Evolutionary conservation across 1,284 basidiomycete species (phyloP).

Genomic region (Cryptococcus sp.): DNA sequence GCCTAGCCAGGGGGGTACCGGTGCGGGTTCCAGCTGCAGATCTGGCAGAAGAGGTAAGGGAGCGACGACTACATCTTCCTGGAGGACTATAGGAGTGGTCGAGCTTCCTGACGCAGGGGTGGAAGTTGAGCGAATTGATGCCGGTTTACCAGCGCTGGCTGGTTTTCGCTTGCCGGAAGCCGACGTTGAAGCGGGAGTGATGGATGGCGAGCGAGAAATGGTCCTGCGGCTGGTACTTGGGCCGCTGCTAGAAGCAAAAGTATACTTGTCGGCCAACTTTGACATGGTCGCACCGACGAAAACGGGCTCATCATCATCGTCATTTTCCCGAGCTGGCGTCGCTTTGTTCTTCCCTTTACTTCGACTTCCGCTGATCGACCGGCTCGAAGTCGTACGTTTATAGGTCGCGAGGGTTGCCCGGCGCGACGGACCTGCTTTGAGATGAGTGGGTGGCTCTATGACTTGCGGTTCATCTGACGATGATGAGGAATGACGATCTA

Average conservation of each 20-base stretch:
- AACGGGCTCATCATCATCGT: conserved; percentile 26
- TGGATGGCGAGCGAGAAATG: background rate
- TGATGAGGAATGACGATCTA: conserved; percentile 2
- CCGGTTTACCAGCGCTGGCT: too few species aligned
- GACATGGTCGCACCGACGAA: conserved; percentile 19
- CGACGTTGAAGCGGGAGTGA: background rate
- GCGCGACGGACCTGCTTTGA: conserved; percentile 3
- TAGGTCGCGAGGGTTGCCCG: background rate
- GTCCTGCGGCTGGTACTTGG: background rate
- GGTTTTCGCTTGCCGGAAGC: too few species aligned
- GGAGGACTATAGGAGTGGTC: too few species aligned
- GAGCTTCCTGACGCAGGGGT: too few species aligned
- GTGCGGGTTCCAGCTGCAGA: conserved; percentile 10
- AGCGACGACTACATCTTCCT: background rate
- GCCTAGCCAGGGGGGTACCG: conserved; percentile 42
- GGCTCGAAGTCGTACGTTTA: background rate
- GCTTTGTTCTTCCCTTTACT: conserved; percentile 4
- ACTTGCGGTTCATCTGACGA: conserved; percentile 26
- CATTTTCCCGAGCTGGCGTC: conserved; percentile 4
- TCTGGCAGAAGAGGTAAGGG: conserved; percentile 17
- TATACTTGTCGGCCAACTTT: conserved; percentile 23
- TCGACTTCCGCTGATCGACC: background rate
- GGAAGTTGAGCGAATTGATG: too few species aligned
- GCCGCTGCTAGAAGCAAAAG: conserved; percentile 8
- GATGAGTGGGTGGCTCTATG: conserved; percentile 11